Evolutionary conservation across 176 grass and related monocot genomes (phyloP).

Genomic region (Panicum miliaceum): DNA sequence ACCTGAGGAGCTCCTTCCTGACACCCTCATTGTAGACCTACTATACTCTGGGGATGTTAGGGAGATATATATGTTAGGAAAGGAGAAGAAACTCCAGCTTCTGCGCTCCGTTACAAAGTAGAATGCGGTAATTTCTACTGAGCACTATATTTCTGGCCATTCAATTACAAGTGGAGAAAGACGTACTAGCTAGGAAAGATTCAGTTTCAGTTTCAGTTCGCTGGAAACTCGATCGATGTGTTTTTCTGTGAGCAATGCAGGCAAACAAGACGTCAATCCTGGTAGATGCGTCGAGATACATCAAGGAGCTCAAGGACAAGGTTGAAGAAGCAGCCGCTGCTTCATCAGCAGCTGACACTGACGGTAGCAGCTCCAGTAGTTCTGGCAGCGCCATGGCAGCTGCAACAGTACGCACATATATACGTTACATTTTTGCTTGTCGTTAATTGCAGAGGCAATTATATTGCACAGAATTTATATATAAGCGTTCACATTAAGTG

Average conservation of each 20-base stretch:
- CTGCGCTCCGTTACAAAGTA: slow-evolving; percentile 64
- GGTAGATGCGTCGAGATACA: slow-evolving; percentile 70
- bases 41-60: not conserved
- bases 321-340: slow-evolving; percentile 31
- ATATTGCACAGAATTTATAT: too few species aligned
- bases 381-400: not conserved
- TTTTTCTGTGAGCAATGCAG: slow-evolving; percentile 18
- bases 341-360: not conserved
- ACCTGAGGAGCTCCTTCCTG: not conserved
- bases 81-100: slow-evolving; percentile 64
- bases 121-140: slow-evolving; percentile 40
- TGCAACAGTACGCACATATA: slow-evolving; percentile 26
- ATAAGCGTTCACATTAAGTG: too few species aligned
- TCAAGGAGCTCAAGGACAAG: slow-evolving; percentile 69
- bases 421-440: too few species aligned
- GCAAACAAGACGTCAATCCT: slow-evolving; percentile 66
- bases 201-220: not conserved
- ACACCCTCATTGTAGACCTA: not conserved
- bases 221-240: not conserved
- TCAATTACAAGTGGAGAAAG: not conserved
- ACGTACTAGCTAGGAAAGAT: not conserved
- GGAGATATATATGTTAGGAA: slow-evolving; percentile 59
- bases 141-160: not conserved
- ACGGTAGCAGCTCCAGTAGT: not conserved
- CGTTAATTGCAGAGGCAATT: too few species aligned